A percentile compares a stretch with the other conserved stretches of the same genome.
These are phyloP conservation scores for Laguncularia racemosa DNA, from an alignment of 345 rosid genomes.

Conservation along the genomic window DNA sequence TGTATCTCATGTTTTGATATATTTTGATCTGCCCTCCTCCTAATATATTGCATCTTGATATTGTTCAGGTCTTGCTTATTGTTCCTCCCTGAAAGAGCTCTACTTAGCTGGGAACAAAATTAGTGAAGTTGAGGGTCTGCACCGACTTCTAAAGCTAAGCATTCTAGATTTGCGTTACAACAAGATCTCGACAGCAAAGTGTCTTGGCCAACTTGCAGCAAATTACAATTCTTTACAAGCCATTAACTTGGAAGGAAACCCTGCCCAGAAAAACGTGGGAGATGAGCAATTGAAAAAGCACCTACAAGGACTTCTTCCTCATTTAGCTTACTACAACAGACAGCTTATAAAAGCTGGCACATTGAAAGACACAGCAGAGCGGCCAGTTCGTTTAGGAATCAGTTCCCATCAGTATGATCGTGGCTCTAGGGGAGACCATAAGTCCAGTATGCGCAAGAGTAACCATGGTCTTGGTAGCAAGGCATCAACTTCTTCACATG, in stretches of 20 bases:
- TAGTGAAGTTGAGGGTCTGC: conserved; percentile 94
- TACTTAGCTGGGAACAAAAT: conserved; percentile 92
- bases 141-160: conserved; percentile 75
- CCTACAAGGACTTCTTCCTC: conserved; percentile 76
- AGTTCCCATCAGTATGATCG: conserved; percentile 56
- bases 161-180: conserved; percentile 86
- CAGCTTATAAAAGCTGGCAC: conserved; percentile 53
- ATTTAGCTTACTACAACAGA: conserved; percentile 68
- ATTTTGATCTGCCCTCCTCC: background rate
- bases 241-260: conserved; percentile 94
- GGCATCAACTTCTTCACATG: conserved; percentile 38
- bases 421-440: conserved; percentile 52
- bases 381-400: conserved; percentile 52
- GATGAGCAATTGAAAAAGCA: conserved; percentile 85
- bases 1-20: background rate
- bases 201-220: conserved; percentile 94
- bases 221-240: conserved; percentile 91
- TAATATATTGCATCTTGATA: background rate
- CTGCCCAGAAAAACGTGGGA: conserved; percentile 94
- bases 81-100: conserved; percentile 88
- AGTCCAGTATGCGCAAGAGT: conserved; percentile 44
- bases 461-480: conserved; percentile 38
- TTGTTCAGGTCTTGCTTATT: conserved; percentile 75
- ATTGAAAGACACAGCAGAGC: conserved; percentile 57
- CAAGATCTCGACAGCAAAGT: conserved; percentile 78